Evolutionary conservation across 345 rosid genomes (phyloP).

Genomic region (Raphanus sativus): DNA sequence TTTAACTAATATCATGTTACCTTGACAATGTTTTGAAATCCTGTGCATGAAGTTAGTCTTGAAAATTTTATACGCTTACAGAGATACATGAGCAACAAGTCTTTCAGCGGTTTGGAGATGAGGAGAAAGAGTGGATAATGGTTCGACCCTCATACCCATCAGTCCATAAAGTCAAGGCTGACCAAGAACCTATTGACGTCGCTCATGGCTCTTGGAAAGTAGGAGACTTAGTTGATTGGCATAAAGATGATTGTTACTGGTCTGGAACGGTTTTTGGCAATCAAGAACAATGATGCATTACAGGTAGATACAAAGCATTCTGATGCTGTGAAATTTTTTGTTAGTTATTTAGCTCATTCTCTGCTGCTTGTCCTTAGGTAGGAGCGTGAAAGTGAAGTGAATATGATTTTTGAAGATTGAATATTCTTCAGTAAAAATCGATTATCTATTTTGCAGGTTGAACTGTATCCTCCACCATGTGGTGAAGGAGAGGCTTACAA

Average conservation of each 20-base stretch:
- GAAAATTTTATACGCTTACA: not conserved
- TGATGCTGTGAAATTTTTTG: not conserved
- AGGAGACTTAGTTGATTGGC: slow-evolving; percentile 34
- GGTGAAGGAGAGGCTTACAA: slow-evolving; percentile 21
- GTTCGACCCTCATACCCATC: slow-evolving; percentile 29
- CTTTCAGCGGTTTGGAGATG: slow-evolving; percentile 2
- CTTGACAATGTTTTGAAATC: too few species aligned
- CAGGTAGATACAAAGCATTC: not conserved
- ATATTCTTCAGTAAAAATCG: not conserved
- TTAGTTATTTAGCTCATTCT: not conserved
- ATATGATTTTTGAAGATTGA: not conserved
- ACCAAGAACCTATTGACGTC: not conserved
- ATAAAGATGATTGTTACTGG: slow-evolving; percentile 14
- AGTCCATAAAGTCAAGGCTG: not conserved
- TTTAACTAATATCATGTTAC: not conserved
- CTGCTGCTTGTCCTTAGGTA: too few species aligned
- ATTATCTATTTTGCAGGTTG: slow-evolving; percentile 15
- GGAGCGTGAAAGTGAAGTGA: too few species aligned
- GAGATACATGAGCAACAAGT: slow-evolving; percentile 7
- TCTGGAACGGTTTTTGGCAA: not conserved
- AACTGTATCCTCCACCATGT: slow-evolving; percentile 11
- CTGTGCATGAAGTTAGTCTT: not conserved
- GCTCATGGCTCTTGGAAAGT: slow-evolving; percentile 19
- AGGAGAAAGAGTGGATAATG: not conserved
- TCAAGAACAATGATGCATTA: not conserved